These are phyloP conservation scores for Ganoderma leucocontextum DNA, from an alignment of 1,284 basidiomycete species.

Conservation along the genomic window DNA sequence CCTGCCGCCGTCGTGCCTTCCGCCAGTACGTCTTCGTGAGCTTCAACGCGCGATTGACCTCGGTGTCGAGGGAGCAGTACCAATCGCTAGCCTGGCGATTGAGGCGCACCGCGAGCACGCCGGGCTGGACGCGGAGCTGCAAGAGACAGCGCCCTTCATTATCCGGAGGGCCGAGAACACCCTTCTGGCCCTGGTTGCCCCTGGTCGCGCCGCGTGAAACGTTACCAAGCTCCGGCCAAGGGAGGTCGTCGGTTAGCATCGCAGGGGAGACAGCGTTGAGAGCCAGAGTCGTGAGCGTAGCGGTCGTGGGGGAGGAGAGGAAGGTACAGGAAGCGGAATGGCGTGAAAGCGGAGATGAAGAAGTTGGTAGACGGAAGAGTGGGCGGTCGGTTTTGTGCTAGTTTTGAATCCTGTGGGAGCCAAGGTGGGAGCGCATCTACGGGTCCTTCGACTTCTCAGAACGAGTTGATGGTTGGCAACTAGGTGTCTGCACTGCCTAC, in stretches of 20 bases:
- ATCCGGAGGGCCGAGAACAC: conserved; percentile 72
- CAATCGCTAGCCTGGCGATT: conserved; percentile 80
- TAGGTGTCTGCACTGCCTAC: conserved; percentile 32
- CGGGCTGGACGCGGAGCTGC: conserved; percentile 81
- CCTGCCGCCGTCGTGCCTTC: conserved; percentile 77
- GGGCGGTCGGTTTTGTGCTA: conserved; percentile 32
- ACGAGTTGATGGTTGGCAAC: conserved; percentile 36
- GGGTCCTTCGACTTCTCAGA: conserved; percentile 32
- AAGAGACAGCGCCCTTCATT: conserved; percentile 73
- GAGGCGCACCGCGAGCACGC: conserved; percentile 75
- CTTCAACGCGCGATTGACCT: conserved; percentile 80
- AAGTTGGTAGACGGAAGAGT: conserved; percentile 27
- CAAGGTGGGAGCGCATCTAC: conserved; percentile 37
- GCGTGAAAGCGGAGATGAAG: conserved; percentile 32
- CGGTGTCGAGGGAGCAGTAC: conserved; percentile 77
- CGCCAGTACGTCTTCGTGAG: conserved; percentile 85
- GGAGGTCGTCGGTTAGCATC: conserved; percentile 76
- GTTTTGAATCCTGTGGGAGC: conserved; percentile 36
- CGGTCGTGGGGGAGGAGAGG: conserved; percentile 20
- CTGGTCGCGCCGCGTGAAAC: conserved; percentile 83
- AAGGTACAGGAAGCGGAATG: conserved; percentile 26
- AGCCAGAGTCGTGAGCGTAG: conserved; percentile 22
- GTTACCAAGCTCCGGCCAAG: conserved; percentile 84
- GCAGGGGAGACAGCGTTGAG: conserved; percentile 16
- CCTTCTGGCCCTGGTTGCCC: conserved; percentile 85